A percentile compares a stretch with the other conserved stretches of the same genome.
These are phyloP conservation scores for Clonostachys rosea DNA, from an alignment of 2,329 filamentous ascomycete genomes.

Conservation along the genomic window DNA sequence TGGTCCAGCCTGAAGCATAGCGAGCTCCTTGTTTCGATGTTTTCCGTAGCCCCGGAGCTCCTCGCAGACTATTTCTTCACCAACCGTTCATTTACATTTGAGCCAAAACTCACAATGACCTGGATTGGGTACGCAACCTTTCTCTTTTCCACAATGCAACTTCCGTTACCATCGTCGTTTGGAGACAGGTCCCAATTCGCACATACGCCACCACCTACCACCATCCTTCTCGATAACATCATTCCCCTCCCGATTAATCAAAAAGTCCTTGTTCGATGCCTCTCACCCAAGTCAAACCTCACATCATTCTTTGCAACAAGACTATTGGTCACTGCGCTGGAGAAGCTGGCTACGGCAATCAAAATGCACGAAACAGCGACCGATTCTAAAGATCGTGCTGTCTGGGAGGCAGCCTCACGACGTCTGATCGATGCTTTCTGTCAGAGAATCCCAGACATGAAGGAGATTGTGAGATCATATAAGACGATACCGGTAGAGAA, in stretches of 20 bases:
- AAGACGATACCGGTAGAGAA: conserved; percentile 64
- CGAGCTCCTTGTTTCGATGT: conserved; percentile 76
- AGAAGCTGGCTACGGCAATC: conserved; percentile 67
- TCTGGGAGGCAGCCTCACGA: conserved; percentile 65
- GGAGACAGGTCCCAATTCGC: conserved; percentile 58
- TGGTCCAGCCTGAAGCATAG: conserved; percentile 79
- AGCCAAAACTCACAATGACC: conserved; percentile 86
- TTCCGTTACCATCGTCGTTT: conserved; percentile 69
- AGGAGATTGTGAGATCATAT: conserved; percentile 73
- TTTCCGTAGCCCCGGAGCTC: conserved; percentile 77
- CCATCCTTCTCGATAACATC: conserved; percentile 78
- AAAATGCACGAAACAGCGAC: conserved; percentile 50
- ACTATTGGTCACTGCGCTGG: conserved; percentile 71
- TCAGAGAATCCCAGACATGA: conserved; percentile 74
- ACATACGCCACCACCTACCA: conserved; percentile 71
- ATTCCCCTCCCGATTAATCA: conserved; percentile 78
- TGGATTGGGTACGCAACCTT: conserved; percentile 95
- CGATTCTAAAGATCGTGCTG: background rate
- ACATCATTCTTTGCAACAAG: conserved; percentile 81
- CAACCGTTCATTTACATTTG: conserved; percentile 77
- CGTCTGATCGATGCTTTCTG: conserved; percentile 72
- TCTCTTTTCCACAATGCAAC: conserved; percentile 73
- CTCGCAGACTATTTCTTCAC: conserved; percentile 82
- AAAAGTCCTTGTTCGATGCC: conserved; percentile 72
- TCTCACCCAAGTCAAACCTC: conserved; percentile 73